Evolutionary conservation across 805 yeast species (phyloP), one percentile per base, ranked within the genome.

Genomic region (Wickerhamiella kurtzmanii): DNA sequence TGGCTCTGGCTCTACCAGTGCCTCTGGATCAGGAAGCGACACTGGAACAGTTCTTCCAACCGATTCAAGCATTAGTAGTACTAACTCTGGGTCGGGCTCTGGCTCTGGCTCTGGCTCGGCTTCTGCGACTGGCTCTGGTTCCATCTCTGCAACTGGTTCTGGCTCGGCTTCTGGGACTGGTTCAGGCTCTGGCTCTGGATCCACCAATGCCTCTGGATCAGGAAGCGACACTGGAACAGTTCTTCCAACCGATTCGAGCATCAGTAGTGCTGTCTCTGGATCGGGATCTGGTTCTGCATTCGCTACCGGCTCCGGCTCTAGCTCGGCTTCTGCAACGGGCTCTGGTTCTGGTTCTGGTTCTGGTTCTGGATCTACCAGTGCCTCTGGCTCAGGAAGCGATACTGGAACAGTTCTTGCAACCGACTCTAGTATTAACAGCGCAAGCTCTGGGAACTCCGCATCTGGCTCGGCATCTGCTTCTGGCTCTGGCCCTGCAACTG

Each of bases 1-100:
- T 18, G 47, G 54, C 25, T 48, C 60, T 16, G 47, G 44, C 37
- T 44, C 43, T 16, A 50, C 56, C 19, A 50, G 49, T 32, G 51
- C 18, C 41, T 44, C 35, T 46, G 50, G 19, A 32, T 40, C 32
- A 6, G 32, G 32, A n/a, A n/a, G n/a, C n/a, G n/a, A n/a, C n/a
- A n/a, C n/a, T n/a, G n/a, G n/a, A n/a, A n/a, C n/a, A n/a, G n/a
- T n/a, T n/a, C n/a, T n/a, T n/a, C n/a, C n/a, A n/a, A n/a, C n/a
- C n/a, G n/a, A n/a, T 11, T 25, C 32, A 25, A 25, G 32, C 11
- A 11, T 11, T 11, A 25, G 32, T 25, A 11, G 32, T 25, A 6
- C 32, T 25, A 5, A 18, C 46, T 15, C 32, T 11, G 32, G 32
- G 6, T 25, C 32, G 11, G 32, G 32, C 32, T 25, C 32, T 25